Conservation (phyloP, 371 early-diverging fungal species). For the Mortierella sp. region DNA sequence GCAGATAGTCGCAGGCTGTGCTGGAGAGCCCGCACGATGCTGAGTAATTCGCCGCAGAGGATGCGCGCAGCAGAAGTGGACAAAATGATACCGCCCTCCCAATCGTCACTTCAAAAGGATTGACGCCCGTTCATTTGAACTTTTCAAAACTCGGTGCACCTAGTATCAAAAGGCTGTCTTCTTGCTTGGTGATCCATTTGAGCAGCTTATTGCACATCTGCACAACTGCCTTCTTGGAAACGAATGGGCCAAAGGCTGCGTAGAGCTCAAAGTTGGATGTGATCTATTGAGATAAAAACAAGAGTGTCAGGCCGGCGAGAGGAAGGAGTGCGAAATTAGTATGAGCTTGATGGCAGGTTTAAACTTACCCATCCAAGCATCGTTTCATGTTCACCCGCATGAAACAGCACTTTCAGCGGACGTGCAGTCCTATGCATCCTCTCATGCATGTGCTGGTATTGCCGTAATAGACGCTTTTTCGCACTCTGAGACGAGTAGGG, state of each 20-base stretch:
- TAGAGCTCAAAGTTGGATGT: conserved; percentile 77
- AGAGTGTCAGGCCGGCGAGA: background rate
- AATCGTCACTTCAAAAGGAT: too few relatives aligned
- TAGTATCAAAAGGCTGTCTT: conserved; percentile 74
- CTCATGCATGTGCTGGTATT: conserved; percentile 75
- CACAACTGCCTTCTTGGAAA: conserved; percentile 73
- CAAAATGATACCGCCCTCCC: too few relatives aligned
- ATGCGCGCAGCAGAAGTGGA: too few relatives aligned
- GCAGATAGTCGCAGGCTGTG: too few relatives aligned
- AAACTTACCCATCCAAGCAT: conserved; percentile 76
- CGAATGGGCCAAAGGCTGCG: conserved; percentile 76
- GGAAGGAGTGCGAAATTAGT: too few relatives aligned
- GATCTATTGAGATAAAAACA: conserved; percentile 55
- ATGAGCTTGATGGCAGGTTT: too few relatives aligned
- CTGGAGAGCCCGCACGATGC: too few relatives aligned
- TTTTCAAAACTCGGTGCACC: conserved; percentile 72
- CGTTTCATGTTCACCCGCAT: conserved; percentile 68
- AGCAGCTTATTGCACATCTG: conserved; percentile 70
- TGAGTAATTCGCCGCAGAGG: too few relatives aligned
- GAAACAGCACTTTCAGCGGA: conserved; percentile 70
- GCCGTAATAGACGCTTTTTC: conserved; percentile 62
- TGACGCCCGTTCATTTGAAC: conserved; percentile 43
- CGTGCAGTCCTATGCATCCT: conserved; percentile 69
- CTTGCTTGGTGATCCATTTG: conserved; percentile 80
- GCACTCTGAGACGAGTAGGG: conserved; percentile 58